Percentiles rank a stretch among this genome's conserved stretches.
Evolutionary conservation across 2,329 filamentous ascomycete species (phyloP).

Genomic region (Pseudogymnoascus sp.): DNA sequence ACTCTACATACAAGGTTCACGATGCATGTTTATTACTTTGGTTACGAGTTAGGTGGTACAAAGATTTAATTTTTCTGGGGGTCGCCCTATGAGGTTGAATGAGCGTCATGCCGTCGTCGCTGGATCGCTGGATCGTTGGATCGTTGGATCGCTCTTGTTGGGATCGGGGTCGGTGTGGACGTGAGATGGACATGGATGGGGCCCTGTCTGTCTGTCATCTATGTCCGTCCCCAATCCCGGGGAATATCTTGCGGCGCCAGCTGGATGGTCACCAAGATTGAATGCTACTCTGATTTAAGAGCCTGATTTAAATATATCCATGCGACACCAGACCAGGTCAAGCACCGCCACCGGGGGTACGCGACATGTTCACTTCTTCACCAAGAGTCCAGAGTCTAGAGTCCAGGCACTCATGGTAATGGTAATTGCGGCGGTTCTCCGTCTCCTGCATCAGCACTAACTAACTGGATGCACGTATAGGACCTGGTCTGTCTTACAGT

Average conservation of each 20-base stretch:
- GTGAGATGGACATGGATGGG: background rate
- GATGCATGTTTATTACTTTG: conserved; percentile 5
- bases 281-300: background rate
- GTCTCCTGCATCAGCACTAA: background rate
- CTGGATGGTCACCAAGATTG: background rate
- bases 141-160: background rate
- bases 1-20: background rate
- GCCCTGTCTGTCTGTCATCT: background rate
- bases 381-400: background rate
- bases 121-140: background rate
- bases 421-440: background rate
- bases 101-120: background rate
- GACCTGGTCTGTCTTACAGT: background rate
- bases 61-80: background rate
- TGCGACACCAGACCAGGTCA: background rate
- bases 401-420: background rate
- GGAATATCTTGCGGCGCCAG: background rate
- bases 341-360: background rate
- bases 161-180: conserved; percentile 5
- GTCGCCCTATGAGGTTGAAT: background rate
- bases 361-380: background rate
- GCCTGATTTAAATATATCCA: background rate
- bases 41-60: conserved; percentile 1
- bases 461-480: background rate
- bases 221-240: background rate